Evolutionary conservation across 2,329 filamentous ascomycete genomes (phyloP), one percentile per base, ranked within the genome.

Genomic region (Xylariaceae sp.): DNA sequence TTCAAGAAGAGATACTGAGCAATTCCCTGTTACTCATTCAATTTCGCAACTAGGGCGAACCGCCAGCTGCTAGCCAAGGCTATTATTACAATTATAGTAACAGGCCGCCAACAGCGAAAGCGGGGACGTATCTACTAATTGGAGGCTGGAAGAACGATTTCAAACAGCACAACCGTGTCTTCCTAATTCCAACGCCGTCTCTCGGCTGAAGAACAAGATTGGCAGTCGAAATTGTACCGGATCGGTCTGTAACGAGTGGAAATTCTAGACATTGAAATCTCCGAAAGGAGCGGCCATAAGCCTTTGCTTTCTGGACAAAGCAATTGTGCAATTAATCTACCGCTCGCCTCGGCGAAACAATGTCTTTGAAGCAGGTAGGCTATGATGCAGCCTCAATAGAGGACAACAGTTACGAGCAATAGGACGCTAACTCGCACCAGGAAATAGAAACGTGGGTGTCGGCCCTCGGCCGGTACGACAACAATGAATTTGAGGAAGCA

Each of bases 391-490:
- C 14, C 32, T 41, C 21, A 12, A 16, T 18, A 32, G 23, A 16
- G 18, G 29, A 26, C 14, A 40, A 26, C 14, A 29, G 42, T 40
- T 47, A 21, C 23, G 21, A 45, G 40, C 21, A 21, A 19, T 32
- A n/a, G 42, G 53, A 51, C 60, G 20, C 54, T 62, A 42, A 63
- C 56, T 42, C 18, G 40, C 20, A 20, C 44, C 20, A 53, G 93
- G 95, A 99, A 89, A 99, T 99, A 75, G 93, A 98, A 79, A 96
- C 91, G 48, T 99, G 95, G 95, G 95, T 98, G 65, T 81, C 88
- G 73, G 95, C 95, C 75, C 86, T 99, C 52, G 87, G 81, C 67
- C 88, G 89, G 72, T 99, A 99, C 79, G 95, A 99, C 77, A 95
- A 93, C 77, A 96, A 96, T 77, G 91, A 99, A 71, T 98, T 96